Percentiles rank a stretch among this genome's conserved stretches.
Conservation (phyloP, 164 flowering plant species). For the Vitis rotundifolia region DNA sequence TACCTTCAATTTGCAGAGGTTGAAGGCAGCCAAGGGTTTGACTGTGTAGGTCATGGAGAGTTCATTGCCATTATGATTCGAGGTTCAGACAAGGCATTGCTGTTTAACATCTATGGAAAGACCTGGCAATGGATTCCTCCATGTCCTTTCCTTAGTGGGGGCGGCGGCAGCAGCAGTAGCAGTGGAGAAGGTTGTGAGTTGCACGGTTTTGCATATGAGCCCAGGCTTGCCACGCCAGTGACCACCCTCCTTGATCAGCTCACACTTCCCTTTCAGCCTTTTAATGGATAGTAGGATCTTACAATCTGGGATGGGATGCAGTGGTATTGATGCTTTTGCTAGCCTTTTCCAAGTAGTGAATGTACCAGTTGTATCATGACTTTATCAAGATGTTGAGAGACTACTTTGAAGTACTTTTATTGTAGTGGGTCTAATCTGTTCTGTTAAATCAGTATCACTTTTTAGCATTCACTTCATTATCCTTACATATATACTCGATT, state of each 20-base stretch:
- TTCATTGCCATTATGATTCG: conserved; percentile 48
- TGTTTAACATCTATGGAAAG: conserved; percentile 60
- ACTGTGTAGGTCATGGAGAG: conserved; percentile 78
- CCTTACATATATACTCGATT: too few species aligned
- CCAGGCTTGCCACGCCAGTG: conserved; percentile 70
- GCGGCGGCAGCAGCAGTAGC: neutral
- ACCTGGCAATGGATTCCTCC: conserved; percentile 82
- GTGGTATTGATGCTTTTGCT: too few species aligned
- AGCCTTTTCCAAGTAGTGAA: too few species aligned
- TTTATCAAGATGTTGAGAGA: too few species aligned
- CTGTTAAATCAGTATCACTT: too few species aligned
- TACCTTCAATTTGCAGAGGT: conserved; percentile 58
- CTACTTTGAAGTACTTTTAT: too few species aligned
- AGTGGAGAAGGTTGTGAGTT: conserved; percentile 21
- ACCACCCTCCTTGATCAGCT: conserved; percentile 63
- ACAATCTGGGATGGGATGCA: too few species aligned
- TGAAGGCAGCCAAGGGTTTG: conserved; percentile 69
- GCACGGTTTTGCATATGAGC: conserved; percentile 79
- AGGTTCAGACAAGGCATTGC: conserved; percentile 48
- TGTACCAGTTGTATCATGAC: too few species aligned
- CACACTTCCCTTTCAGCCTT: conserved; percentile 44
- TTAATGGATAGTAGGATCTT: conserved; percentile 15
- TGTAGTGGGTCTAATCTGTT: too few species aligned
- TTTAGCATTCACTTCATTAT: too few species aligned
- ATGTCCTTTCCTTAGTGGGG: conserved; percentile 44